A percentile compares a stretch with the other conserved stretches of the same genome.
Conservation (phyloP, 2,329 filamentous ascomycete species). For the Cladosporium cucumerinum region DNA sequence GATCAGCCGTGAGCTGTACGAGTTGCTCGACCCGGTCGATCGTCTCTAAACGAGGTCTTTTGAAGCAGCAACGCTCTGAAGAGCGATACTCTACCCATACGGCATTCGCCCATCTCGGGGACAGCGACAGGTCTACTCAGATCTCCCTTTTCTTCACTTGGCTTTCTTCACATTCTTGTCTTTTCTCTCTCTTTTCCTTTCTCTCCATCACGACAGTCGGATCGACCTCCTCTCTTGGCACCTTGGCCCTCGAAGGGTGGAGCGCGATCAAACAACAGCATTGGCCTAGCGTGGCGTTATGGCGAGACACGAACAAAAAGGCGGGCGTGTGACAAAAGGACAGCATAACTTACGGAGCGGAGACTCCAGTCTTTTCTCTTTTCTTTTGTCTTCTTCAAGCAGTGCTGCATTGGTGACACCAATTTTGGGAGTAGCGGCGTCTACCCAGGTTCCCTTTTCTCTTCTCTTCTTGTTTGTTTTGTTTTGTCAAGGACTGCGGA, state of each 20-base stretch:
- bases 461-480: too few relatives aligned
- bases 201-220: background rate
- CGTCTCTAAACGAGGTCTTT: background rate
- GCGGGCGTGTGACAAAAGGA: background rate
- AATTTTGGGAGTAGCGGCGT: background rate
- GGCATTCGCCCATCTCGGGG: background rate
- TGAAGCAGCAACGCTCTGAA: background rate
- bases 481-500: background rate
- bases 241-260: background rate
- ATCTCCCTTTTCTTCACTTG: background rate
- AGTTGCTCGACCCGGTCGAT: conserved; percentile 21
- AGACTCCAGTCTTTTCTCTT: background rate
- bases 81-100: background rate
- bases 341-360: background rate
- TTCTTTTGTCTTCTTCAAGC: background rate
- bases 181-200: background rate
- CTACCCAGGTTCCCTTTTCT: too few relatives aligned
- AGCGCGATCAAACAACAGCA: background rate
- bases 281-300: background rate
- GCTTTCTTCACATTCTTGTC: background rate
- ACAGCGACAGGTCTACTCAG: background rate
- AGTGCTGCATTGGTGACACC: background rate
- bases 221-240: background rate
- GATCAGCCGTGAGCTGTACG: conserved; percentile 26
- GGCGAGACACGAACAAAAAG: background rate